Percentiles rank a stretch among this genome's conserved stretches.
These are phyloP conservation scores for Venturia asperata DNA, from an alignment of 2,329 filamentous ascomycete genomes.

Conservation along the genomic window DNA sequence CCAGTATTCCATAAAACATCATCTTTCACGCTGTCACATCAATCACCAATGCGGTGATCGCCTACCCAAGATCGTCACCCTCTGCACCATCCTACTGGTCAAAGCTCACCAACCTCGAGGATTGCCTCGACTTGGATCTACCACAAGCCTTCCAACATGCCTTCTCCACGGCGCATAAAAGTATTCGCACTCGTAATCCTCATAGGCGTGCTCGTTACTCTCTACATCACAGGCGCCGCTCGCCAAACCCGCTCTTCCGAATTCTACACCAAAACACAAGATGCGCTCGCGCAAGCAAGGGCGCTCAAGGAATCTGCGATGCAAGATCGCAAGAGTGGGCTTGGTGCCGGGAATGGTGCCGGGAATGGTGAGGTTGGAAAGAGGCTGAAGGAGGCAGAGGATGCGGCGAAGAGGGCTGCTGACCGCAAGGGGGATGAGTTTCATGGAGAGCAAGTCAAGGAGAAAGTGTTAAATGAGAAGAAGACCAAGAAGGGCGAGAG, in stretches of 20 bases:
- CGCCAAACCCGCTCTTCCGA: conserved; percentile 46
- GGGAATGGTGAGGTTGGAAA: conserved; percentile 48
- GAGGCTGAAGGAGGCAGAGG: conserved; percentile 62
- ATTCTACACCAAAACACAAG: conserved; percentile 54
- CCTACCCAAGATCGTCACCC: background rate
- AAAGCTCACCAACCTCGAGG: conserved; percentile 5
- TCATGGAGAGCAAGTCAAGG: conserved; percentile 30
- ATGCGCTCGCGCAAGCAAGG: conserved; percentile 37
- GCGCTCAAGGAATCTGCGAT: conserved; percentile 40
- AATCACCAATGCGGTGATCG: background rate
- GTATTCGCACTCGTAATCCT: conserved; percentile 58
- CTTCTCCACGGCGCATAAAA: conserved; percentile 53
- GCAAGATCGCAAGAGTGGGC: conserved; percentile 42
- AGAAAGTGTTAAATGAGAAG: conserved; percentile 22
- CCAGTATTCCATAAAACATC: background rate
- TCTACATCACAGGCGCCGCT: conserved; percentile 65
- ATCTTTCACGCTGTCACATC: background rate
- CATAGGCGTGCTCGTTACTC: conserved; percentile 56
- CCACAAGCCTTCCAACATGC: conserved; percentile 11
- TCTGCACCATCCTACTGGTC: background rate
- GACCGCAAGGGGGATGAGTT: conserved; percentile 56
- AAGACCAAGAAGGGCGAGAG: conserved; percentile 20
- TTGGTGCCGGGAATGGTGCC: conserved; percentile 44
- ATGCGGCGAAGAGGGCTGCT: conserved; percentile 60
- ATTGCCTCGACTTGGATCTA: conserved; percentile 4